Conservation (phyloP, 805 yeast species). For the Phaffomyces thermotolerans region DNA sequence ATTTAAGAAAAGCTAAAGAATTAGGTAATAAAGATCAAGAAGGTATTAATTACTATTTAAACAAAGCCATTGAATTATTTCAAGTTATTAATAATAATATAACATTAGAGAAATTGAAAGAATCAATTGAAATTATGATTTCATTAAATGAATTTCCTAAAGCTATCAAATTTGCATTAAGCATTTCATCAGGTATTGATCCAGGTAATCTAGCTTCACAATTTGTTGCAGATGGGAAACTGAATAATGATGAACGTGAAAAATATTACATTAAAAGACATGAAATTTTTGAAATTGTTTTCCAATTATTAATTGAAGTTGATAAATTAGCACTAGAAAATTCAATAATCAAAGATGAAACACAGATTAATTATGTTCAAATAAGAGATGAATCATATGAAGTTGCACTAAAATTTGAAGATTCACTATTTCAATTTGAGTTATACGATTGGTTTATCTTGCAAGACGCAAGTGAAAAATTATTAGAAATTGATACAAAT, state of each 20-base stretch:
- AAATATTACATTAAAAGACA: constrained; percentile 44
- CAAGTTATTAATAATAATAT: constrained; percentile 75
- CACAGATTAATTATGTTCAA: constrained; percentile 31
- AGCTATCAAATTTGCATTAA: constrained; percentile 75
- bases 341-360: constrained; percentile 11
- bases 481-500: constrained; percentile 76
- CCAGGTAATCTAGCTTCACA: constrained; percentile 51
- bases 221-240: constrained; percentile 45
- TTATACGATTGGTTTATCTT: constrained; percentile 87
- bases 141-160: constrained; percentile 75
- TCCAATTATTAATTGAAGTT: constrained; percentile 63
- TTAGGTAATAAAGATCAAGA: constrained; percentile 69
- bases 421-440: constrained; percentile 84
- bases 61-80: constrained; percentile 67
- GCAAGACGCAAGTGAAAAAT: constrained; percentile 68
- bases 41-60: constrained; percentile 54
- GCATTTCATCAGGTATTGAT: constrained; percentile 65
- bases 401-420: constrained; percentile 65
- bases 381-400: constrained; percentile 68
- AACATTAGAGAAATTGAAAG: constrained; percentile 71
- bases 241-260: constrained; percentile 44
- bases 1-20: constrained; percentile 77
- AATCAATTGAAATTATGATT: constrained; percentile 71
- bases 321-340: constrained; percentile 53
- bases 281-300: constrained; percentile 64